These are phyloP conservation scores for Mucor piriformis DNA, from an alignment of 371 early-diverging fungal genomes.

Conservation along the genomic window DNA sequence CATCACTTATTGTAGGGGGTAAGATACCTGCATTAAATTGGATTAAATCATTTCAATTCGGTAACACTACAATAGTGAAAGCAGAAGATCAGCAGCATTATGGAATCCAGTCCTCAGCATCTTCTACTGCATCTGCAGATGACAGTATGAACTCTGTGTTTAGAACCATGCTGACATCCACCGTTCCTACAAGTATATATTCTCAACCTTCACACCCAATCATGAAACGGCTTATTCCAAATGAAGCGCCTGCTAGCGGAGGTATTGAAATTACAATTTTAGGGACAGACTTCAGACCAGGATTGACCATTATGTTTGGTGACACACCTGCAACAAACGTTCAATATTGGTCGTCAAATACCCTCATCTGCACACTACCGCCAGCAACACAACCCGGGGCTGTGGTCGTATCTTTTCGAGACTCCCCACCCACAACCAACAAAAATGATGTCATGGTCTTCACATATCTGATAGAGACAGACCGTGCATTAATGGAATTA, in stretches of 20 bases:
- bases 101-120: not conserved
- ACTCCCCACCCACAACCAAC: conserved; percentile 49
- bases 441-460: conserved; percentile 60
- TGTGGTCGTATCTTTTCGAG: conserved; percentile 79
- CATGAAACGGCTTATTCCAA: conserved; percentile 69
- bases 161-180: conserved; percentile 1
- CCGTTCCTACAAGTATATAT: not conserved
- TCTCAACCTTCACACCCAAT: conserved; percentile 5
- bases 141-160: conserved; percentile 11
- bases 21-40: conserved; percentile 11
- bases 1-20: not conserved
- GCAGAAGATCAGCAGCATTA: not conserved
- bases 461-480: conserved; percentile 72
- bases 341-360: conserved; percentile 75
- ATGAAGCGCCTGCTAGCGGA: conserved; percentile 81
- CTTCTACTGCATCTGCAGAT: conserved; percentile 5
- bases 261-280: conserved; percentile 85
- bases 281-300: conserved; percentile 76
- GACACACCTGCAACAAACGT: conserved; percentile 58
- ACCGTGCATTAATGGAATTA: conserved; percentile 85
- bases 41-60: conserved; percentile 18
- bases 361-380: conserved; percentile 84
- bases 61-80: conserved; percentile 4
- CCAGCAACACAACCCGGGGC: conserved; percentile 75
- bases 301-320: conserved; percentile 66